These are phyloP conservation scores for Blepharisma japonicum DNA, from an alignment of 73 alveolate genomes.

Conservation along the genomic window DNA sequence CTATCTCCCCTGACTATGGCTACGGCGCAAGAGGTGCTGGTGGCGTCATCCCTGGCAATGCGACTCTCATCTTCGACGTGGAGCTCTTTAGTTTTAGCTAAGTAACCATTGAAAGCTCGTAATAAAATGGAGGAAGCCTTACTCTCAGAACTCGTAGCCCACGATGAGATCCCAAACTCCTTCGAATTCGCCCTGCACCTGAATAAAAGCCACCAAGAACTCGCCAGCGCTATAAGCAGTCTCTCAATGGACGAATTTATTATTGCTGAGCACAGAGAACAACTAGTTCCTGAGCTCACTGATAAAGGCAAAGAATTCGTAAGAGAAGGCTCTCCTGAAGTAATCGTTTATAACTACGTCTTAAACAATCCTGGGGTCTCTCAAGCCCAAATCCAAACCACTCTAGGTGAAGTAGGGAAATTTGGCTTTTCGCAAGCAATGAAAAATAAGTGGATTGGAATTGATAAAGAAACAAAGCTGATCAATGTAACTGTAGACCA, in stretches of 20 bases:
- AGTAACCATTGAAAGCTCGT: background rate
- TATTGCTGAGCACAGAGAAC: slow-evolving; percentile 59
- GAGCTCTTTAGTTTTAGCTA: slow-evolving; percentile 56
- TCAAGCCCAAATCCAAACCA: slow-evolving; percentile 51
- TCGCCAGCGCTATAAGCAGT: slow-evolving; percentile 44
- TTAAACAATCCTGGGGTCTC: slow-evolving; percentile 50
- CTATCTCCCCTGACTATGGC: slow-evolving; percentile 88
- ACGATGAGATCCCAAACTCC: background rate
- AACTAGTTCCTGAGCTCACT: slow-evolving; percentile 42
- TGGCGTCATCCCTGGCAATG: slow-evolving; percentile 89
- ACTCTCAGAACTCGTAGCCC: too few species aligned
- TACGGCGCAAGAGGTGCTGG: slow-evolving; percentile 93
- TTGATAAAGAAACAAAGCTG: slow-evolving; percentile 58
- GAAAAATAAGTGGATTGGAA: slow-evolving; percentile 84
- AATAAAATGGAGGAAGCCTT: too few species aligned
- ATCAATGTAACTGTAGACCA: slow-evolving; percentile 39
- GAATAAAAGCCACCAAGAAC: background rate
- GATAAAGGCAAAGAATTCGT: slow-evolving; percentile 66
- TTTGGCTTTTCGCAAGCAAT: slow-evolving; percentile 89
- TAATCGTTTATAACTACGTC: slow-evolving; percentile 57
- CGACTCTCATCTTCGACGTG: slow-evolving; percentile 87
- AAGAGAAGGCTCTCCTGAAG: slow-evolving; percentile 85
- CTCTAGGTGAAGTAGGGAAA: slow-evolving; percentile 62
- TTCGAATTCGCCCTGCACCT: background rate
- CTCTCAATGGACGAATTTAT: slow-evolving; percentile 67